Evolutionary conservation across 495 filamentous ascomycete species (phyloP).

Genomic region (Penicillium samsonianum): DNA sequence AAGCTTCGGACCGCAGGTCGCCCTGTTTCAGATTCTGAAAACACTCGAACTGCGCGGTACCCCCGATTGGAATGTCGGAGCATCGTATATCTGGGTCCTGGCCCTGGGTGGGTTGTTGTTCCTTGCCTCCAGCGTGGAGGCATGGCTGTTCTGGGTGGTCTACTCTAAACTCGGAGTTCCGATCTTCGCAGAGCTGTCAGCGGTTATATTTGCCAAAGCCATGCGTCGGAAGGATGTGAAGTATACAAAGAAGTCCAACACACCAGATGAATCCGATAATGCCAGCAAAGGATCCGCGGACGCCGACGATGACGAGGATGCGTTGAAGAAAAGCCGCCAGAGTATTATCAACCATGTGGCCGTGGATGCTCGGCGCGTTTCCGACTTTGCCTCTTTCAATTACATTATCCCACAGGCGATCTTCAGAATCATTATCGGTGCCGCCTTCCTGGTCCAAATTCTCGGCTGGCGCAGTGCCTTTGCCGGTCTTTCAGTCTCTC

Average conservation of each 20-base stretch:
- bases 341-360: constrained; percentile 78
- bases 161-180: constrained; percentile 65
- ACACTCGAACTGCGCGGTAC: constrained; percentile 59
- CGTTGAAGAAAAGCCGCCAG: constrained; percentile 66
- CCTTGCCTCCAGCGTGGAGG: constrained; percentile 56
- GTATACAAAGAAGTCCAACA: constrained; percentile 41
- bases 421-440: constrained; percentile 63
- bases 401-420: constrained; percentile 60
- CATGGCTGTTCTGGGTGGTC: constrained; percentile 65
- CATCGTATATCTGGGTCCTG: constrained; percentile 68
- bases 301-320: constrained; percentile 53
- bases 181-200: constrained; percentile 67
- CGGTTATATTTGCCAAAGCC: constrained; percentile 74
- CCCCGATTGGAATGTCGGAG: constrained; percentile 32
- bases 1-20: constrained; percentile 69
- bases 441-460: constrained; percentile 64
- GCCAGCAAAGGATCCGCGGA: constrained; percentile 26
- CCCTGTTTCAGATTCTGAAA: constrained; percentile 63
- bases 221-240: constrained; percentile 82
- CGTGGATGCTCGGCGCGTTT: constrained; percentile 72
- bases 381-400: constrained; percentile 67
- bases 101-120: constrained; percentile 60
- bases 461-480: constrained; percentile 73
- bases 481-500: constrained; percentile 65
- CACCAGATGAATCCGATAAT: constrained; percentile 14